Evolutionary conservation across 371 early-diverging fungal species (phyloP).

Genomic region (Apophysomyces trapeziformis): DNA sequence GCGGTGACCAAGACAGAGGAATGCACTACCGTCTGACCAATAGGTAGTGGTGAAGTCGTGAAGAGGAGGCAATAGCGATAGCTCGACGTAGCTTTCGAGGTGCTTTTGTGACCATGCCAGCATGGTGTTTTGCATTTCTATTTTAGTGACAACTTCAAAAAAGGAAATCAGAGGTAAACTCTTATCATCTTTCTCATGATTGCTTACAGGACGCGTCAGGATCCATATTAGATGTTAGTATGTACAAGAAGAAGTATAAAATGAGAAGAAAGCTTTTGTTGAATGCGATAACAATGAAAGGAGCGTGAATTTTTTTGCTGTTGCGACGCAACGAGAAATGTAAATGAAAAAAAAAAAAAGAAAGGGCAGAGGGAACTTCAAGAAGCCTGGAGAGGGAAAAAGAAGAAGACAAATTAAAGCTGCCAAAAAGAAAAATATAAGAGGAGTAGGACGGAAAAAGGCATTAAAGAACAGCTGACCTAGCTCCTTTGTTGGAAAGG

Average conservation of each 20-base stretch:
- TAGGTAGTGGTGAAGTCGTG: constrained; percentile 15
- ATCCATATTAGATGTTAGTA: constrained; percentile 11
- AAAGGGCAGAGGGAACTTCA: neutral
- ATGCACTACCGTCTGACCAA: constrained; percentile 24
- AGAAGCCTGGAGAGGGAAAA: constrained; percentile 5
- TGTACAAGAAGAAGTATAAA: constrained; percentile 8
- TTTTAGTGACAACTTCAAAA: constrained; percentile 10
- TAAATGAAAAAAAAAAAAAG: neutral
- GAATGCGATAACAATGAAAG: constrained; percentile 5
- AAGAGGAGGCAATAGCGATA: constrained; percentile 24
- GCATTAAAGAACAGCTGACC: constrained; percentile 9
- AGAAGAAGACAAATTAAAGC: constrained; percentile 7
- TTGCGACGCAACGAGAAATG: constrained; percentile 6
- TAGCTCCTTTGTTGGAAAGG: constrained; percentile 9
- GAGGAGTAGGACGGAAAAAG: constrained; percentile 6
- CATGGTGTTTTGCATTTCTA: constrained; percentile 28
- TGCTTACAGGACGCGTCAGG: constrained; percentile 8
- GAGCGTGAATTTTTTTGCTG: constrained; percentile 6
- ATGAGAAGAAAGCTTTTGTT: neutral
- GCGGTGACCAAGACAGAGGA: constrained; percentile 42
- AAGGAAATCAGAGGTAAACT: constrained; percentile 6
- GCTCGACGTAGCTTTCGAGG: constrained; percentile 33
- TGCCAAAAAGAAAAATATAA: constrained; percentile 10
- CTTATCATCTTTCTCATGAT: neutral
- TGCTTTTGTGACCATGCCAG: constrained; percentile 49